Evolutionary conservation across 139 green algal genomes (phyloP).

Genomic region (Chlorokybus atmophyticus): DNA sequence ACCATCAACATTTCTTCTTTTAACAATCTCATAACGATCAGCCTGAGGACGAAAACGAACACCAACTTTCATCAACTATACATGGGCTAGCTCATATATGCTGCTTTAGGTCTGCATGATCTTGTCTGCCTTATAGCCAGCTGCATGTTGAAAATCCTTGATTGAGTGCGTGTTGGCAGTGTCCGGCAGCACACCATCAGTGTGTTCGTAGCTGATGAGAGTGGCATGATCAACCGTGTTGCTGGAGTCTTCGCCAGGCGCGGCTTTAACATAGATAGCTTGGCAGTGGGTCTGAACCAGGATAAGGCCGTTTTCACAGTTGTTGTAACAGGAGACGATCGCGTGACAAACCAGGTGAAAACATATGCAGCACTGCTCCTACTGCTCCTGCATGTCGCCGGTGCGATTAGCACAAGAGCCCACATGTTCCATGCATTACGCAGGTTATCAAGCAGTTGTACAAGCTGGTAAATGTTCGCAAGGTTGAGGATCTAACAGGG

Average conservation of each 20-base stretch:
- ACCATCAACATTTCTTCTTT: no score
- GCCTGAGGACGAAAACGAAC: no score
- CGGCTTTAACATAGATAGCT: constrained; percentile 84
- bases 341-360: constrained; percentile 18
- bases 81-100: no score
- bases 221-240: constrained; percentile 94
- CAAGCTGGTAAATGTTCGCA: constrained; percentile 33
- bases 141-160: no score
- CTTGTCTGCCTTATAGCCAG: no score
- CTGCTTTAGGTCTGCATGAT: no score
- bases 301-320: constrained; percentile 96
- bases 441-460: constrained; percentile 7
- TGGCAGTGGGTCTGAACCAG: constrained; percentile 82
- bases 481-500: constrained; percentile 85
- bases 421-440: not conserved
- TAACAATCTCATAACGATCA: no score
- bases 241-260: constrained; percentile 80
- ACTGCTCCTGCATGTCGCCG: no score
- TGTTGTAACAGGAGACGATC: constrained; percentile 58
- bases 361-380: not conserved
- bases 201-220: constrained; percentile 91
- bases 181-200: constrained; percentile 87
- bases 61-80: no score
- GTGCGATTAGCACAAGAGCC: no score
- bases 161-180: no score